Percentiles rank a stretch among this genome's conserved stretches.
phyloP scores from a whole-genome alignment of 805 yeast species.

The Suhomyces canberraensis region DNA sequence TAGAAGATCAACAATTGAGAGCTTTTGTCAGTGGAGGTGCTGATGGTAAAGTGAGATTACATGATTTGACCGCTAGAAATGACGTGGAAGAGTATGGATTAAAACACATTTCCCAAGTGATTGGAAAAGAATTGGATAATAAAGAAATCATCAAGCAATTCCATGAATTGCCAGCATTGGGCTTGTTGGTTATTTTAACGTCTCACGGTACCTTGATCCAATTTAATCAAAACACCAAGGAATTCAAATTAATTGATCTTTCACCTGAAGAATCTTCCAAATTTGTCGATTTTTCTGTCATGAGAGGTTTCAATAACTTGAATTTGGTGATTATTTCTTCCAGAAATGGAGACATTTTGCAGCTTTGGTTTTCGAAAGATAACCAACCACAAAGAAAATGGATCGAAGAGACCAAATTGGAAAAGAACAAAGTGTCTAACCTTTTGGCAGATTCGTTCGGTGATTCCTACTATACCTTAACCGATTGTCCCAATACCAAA shows the following conservation, averaged over 20 bases:
- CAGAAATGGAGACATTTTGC: constrained; percentile 40
- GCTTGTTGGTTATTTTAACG: constrained; percentile 50
- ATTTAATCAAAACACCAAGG: constrained; percentile 15
- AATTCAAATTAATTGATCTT: constrained; percentile 1
- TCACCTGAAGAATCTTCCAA: constrained; percentile 8
- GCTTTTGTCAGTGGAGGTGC: constrained; percentile 87
- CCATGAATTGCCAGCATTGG: constrained; percentile 41
- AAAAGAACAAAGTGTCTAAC: constrained; percentile 49
- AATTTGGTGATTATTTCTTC: constrained; percentile 26
- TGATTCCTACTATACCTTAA: constrained; percentile 33
- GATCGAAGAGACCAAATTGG: constrained; percentile 20
- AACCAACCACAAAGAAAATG: constrained; percentile 16
- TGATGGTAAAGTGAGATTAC: constrained; percentile 75
- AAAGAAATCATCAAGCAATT: constrained; percentile 64
- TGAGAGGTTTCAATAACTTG: constrained; percentile 37
- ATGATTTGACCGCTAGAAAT: constrained; percentile 41
- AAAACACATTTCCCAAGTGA: constrained; percentile 27
- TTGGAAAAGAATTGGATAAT: constrained; percentile 27
- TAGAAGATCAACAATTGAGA: constrained; percentile 36
- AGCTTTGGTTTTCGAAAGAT: constrained; percentile 33
- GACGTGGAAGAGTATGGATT: constrained; percentile 21
- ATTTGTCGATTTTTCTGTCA: constrained; percentile 40
- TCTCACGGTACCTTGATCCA: constrained; percentile 54
- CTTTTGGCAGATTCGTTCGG: constrained; percentile 30
- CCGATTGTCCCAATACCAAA: constrained; percentile 68